A percentile compares a stretch with the other conserved stretches of the same genome.
Evolutionary conservation across 1,284 basidiomycete species (phyloP).

Genomic region (Boletus smithii): DNA sequence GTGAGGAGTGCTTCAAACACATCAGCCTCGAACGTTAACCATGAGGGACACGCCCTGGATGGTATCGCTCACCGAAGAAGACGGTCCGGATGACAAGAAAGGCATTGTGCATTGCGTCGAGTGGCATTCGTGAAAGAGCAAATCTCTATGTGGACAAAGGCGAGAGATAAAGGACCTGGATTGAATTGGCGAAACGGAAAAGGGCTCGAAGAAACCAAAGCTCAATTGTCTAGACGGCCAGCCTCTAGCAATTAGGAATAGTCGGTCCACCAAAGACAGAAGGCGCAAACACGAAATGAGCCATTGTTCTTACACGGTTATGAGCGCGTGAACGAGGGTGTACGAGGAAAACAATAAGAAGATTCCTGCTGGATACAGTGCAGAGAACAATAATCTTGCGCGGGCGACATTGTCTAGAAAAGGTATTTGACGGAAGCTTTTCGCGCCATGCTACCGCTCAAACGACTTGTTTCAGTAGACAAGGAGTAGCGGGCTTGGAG

Average conservation of each 20-base stretch:
- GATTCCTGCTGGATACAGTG: not conserved
- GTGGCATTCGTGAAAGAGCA: slow-evolving; percentile 13
- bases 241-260: slow-evolving; percentile 7
- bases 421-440: no score
- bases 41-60: not conserved
- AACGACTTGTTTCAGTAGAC: no score
- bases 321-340: not conserved
- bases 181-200: no score
- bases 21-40: not conserved
- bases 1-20: slow-evolving; percentile 45
- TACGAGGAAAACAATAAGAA: slow-evolving; percentile 16
- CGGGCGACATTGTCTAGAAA: slow-evolving; percentile 21
- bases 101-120: slow-evolving; percentile 34
- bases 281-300: no score
- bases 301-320: slow-evolving; percentile 5
- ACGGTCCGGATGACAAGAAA: slow-evolving; percentile 56
- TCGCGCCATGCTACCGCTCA: no score
- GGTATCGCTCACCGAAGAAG: slow-evolving; percentile 47
- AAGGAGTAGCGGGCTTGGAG: no score
- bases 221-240: no score
- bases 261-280: slow-evolving; percentile 23
- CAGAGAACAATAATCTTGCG: no score
- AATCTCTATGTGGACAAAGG: not conserved
- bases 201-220: no score
- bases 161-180: not conserved